Conservation (phyloP, 257 asterid species). For the Solanum sitiens region DNA sequence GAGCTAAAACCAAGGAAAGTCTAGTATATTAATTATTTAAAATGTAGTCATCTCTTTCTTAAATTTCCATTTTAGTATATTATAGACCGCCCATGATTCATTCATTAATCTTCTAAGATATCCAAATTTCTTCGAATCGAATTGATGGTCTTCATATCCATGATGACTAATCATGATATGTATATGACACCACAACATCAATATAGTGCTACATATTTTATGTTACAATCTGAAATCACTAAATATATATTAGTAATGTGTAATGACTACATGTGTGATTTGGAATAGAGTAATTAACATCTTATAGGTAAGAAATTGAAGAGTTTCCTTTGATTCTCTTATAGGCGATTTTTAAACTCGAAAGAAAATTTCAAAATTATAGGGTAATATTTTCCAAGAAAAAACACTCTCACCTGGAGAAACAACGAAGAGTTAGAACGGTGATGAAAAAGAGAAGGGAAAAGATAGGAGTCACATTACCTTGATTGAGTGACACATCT, state of each 20-base stretch:
- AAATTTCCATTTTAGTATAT: too few relatives aligned
- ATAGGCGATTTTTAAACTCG: not conserved
- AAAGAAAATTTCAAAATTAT: not conserved
- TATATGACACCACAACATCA: not conserved
- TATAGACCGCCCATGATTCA: not conserved
- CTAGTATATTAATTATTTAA: not conserved
- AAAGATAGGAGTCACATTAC: too few relatives aligned
- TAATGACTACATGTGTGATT: not conserved
- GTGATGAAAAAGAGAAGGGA: too few relatives aligned
- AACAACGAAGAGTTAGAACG: too few relatives aligned
- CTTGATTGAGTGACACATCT: too few relatives aligned
- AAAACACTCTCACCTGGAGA: too few relatives aligned
- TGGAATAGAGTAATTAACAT: not conserved
- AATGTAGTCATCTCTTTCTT: not conserved
- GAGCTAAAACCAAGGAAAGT: not conserved
- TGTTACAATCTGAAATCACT: not conserved
- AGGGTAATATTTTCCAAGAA: not conserved
- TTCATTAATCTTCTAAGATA: not conserved
- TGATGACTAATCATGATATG: not conserved
- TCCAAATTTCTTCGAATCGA: too few relatives aligned
- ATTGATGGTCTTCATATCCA: not conserved
- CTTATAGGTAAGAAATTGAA: not conserved
- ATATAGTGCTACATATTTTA: not conserved
- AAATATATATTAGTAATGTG: not conserved
- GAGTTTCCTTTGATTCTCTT: not conserved